Evolutionary conservation across 495 filamentous ascomycete genomes (phyloP).

Genomic region (Penicillium subrubescens): DNA sequence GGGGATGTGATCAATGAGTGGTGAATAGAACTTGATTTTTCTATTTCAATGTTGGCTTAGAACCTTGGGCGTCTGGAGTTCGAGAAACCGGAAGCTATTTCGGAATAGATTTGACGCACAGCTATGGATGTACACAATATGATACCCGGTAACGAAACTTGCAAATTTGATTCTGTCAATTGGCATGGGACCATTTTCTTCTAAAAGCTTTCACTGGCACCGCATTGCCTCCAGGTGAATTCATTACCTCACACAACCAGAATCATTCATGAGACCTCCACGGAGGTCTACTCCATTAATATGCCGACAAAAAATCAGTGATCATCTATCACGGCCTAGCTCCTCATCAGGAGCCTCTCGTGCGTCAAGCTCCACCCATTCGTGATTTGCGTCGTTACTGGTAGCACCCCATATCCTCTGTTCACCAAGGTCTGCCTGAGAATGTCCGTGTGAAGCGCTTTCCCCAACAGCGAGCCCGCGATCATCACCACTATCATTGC

Average conservation of each 20-base stretch:
- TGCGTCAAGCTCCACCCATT: conserved; percentile 34
- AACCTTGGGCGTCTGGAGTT: background rate
- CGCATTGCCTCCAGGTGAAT: background rate
- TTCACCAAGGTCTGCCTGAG: conserved; percentile 8
- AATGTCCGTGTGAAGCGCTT: background rate
- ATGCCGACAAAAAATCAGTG: background rate
- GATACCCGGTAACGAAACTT: conserved; percentile 9
- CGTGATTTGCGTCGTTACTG: conserved; percentile 15
- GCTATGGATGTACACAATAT: background rate
- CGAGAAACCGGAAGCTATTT: background rate
- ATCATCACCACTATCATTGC: background rate
- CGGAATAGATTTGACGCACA: conserved; percentile 1
- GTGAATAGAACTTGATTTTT: background rate
- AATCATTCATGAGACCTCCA: background rate
- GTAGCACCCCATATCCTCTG: conserved; percentile 8
- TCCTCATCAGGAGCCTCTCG: conserved; percentile 26
- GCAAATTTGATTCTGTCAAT: background rate
- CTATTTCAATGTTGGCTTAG: background rate
- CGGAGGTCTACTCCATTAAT: background rate
- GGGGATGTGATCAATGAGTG: background rate
- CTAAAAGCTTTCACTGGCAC: background rate
- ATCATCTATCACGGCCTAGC: conserved; percentile 13
- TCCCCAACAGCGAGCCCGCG: background rate
- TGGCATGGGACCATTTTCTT: background rate
- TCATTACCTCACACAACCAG: background rate